phyloP scores from a whole-genome alignment of 2,329 filamentous ascomycete genomes.

The Ceratocystis destructans region DNA sequence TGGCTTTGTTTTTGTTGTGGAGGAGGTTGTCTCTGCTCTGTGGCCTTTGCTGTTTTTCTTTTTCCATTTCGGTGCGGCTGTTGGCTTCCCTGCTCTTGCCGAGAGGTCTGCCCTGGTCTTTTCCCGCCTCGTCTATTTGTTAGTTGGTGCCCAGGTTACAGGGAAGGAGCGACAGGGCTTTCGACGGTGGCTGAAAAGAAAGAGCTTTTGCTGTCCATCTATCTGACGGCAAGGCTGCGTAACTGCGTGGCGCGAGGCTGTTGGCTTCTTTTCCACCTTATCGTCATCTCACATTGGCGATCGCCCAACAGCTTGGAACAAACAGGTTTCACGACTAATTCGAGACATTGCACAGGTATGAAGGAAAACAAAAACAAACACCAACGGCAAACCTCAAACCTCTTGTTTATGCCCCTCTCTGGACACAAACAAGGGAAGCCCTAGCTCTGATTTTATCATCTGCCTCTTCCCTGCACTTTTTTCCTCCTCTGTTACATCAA shows the following conservation, averaged over 20 bases:
- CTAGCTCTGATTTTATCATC: not conserved
- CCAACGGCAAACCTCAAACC: not conserved
- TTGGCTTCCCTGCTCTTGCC: not conserved
- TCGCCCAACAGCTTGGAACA: too few species aligned
- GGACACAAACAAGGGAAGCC: not conserved
- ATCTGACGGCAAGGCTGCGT: not conserved
- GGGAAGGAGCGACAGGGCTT: not conserved
- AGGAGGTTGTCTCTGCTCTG: constrained; percentile 6
- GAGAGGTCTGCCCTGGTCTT: not conserved
- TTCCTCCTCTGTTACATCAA: constrained; percentile 2
- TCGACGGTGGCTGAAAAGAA: not conserved
- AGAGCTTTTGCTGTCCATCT: not conserved
- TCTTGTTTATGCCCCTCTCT: not conserved
- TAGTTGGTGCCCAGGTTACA: not conserved
- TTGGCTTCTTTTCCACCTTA: not conserved
- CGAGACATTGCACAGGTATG: not conserved
- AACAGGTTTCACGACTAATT: too few species aligned
- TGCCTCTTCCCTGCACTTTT: not conserved
- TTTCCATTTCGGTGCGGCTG: constrained; percentile 4
- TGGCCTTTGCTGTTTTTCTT: not conserved
- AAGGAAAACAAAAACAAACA: not conserved
- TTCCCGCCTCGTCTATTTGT: not conserved
- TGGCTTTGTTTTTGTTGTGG: not conserved
- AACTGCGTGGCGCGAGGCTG: not conserved
- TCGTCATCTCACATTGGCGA: not conserved